Evolutionary conservation across 2,329 filamentous ascomycete species (phyloP).

Genomic region (Dactylonectria macrodidyma): DNA sequence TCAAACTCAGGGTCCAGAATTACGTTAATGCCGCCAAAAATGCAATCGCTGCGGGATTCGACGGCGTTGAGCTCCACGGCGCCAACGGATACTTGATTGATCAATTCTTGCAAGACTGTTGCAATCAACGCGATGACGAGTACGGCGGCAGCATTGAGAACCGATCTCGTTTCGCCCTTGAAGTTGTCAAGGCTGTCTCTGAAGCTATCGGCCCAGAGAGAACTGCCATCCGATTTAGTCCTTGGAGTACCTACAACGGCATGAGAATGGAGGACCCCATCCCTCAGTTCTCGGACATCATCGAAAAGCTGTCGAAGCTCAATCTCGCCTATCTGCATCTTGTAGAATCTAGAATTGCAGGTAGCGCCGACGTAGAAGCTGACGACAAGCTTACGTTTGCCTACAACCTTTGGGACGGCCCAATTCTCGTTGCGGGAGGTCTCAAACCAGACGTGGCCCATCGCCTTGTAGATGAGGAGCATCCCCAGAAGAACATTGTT

Average conservation of each 20-base stretch:
- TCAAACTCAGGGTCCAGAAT: neutral
- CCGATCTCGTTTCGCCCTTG: constrained; percentile 58
- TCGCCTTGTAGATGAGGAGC: constrained; percentile 25
- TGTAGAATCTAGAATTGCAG: constrained; percentile 12
- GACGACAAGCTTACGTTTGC: neutral
- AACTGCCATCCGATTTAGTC: constrained; percentile 69
- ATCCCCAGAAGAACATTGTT: constrained; percentile 47
- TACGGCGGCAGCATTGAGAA: constrained; percentile 67
- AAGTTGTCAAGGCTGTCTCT: constrained; percentile 40
- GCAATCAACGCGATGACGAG: constrained; percentile 63
- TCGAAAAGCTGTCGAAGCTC: constrained; percentile 39
- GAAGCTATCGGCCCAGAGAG: constrained; percentile 63
- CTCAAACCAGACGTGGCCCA: neutral
- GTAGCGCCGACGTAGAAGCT: neutral
- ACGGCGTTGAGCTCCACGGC: constrained; percentile 74
- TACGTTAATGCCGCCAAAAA: constrained; percentile 41
- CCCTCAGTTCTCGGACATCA: constrained; percentile 72
- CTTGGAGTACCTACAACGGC: constrained; percentile 71
- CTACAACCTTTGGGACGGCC: neutral
- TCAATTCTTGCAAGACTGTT: constrained; percentile 60
- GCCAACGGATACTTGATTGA: constrained; percentile 71
- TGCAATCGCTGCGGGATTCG: constrained; percentile 74
- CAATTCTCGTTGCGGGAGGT: constrained; percentile 2
- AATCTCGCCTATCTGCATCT: constrained; percentile 19
- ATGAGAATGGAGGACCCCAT: constrained; percentile 74